Percentiles rank a stretch among this genome's conserved stretches.
Conservation (phyloP, 306 rosid genomes). For the Medicago arabica region DNA sequence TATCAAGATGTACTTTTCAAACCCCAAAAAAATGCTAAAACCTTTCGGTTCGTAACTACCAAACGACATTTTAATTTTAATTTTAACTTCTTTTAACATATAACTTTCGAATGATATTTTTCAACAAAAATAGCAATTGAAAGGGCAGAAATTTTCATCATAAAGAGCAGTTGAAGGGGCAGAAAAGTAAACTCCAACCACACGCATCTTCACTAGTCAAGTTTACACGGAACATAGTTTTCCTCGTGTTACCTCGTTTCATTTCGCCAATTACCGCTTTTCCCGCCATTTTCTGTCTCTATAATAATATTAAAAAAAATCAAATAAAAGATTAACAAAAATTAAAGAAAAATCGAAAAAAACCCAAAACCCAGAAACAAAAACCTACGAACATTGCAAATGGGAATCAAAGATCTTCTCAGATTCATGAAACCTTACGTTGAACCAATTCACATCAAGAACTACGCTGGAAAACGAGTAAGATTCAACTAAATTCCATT, state of each 20-base stretch:
- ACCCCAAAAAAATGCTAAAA: too few relatives aligned
- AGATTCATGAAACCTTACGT: constrained; percentile 85
- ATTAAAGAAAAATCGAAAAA: not conserved
- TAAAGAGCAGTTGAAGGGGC: too few relatives aligned
- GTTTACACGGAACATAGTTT: not conserved
- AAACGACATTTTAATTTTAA: too few relatives aligned
- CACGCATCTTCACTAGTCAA: too few relatives aligned
- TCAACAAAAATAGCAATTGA: too few relatives aligned
- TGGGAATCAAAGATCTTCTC: constrained; percentile 99
- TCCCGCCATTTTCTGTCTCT: constrained; percentile 73
- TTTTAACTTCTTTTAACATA: too few relatives aligned
- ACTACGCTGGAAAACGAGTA: constrained; percentile 86
- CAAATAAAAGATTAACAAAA: not conserved
- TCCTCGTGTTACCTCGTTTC: constrained; percentile 38
- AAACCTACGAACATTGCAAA: constrained; percentile 36
- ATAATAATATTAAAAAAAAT: constrained; percentile 3
- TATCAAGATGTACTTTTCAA: too few relatives aligned
- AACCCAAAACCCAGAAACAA: constrained; percentile 45
- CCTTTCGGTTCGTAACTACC: too few relatives aligned
- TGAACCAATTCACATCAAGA: constrained; percentile 68
- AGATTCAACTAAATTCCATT: constrained; percentile 4
- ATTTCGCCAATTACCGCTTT: constrained; percentile 43
- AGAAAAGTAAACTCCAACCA: too few relatives aligned
- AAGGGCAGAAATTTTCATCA: too few relatives aligned
- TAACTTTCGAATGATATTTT: too few relatives aligned